Percentiles rank a stretch among this genome's conserved stretches.
These are phyloP conservation scores for Phialocephala sp. DNA, from an alignment of 2,329 filamentous ascomycete species.

Conservation along the genomic window DNA sequence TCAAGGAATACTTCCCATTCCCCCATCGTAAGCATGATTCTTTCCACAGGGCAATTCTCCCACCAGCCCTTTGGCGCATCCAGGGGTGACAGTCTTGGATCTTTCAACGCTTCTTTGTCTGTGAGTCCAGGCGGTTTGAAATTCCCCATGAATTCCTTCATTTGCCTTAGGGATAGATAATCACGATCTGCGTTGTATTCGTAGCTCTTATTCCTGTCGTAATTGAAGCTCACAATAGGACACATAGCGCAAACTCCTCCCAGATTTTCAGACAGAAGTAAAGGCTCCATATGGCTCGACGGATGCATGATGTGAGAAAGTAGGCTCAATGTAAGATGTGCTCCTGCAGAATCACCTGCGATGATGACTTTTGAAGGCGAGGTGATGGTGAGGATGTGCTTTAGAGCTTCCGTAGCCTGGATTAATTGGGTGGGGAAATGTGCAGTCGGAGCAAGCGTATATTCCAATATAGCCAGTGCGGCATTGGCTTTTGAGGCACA, in stretches of 20 bases:
- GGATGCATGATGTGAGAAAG: constrained; percentile 59
- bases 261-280: constrained; percentile 43
- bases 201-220: constrained; percentile 49
- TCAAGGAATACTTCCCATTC: constrained; percentile 61
- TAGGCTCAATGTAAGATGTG: constrained; percentile 66
- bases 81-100: constrained; percentile 55
- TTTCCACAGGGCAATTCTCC: constrained; percentile 52
- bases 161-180: constrained; percentile 54
- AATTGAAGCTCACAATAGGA: constrained; percentile 60
- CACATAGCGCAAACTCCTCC: constrained; percentile 58
- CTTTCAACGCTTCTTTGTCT: constrained; percentile 20
- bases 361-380: constrained; percentile 64
- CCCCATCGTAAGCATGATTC: constrained; percentile 58
- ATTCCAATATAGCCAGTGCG: constrained; percentile 24
- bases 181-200: constrained; percentile 55
- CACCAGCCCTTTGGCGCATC: constrained; percentile 58
- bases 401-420: constrained; percentile 25
- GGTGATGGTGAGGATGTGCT: constrained; percentile 20
- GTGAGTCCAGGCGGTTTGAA: constrained; percentile 18
- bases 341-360: constrained; percentile 80
- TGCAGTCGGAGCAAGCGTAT: constrained; percentile 28
- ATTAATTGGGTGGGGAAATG: constrained; percentile 28
- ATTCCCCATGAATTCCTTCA: constrained; percentile 51
- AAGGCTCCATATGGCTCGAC: neutral
- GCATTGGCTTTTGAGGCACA: constrained; percentile 8